Percentiles rank a stretch among this genome's conserved stretches.
Evolutionary conservation across 495 filamentous ascomycete species (phyloP).

Genomic region (Penicillium pulvis): DNA sequence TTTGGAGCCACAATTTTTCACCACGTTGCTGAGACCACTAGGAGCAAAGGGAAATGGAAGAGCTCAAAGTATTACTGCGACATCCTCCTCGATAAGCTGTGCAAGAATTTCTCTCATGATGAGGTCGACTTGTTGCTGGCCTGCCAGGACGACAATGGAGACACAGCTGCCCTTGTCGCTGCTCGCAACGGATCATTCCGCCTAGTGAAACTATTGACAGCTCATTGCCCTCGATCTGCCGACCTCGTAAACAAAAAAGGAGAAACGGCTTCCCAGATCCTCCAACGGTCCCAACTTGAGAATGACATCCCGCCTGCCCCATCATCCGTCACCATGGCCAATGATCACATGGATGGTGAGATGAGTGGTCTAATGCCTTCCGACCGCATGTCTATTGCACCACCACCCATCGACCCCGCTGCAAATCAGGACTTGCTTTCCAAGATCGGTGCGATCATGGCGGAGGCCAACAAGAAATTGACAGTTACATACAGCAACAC

Average conservation of each 20-base stretch:
- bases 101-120: constrained; percentile 63
- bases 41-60: constrained; percentile 73
- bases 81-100: constrained; percentile 80
- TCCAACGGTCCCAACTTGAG: constrained; percentile 41
- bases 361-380: constrained; percentile 22
- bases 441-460: constrained; percentile 47
- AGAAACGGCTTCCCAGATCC: constrained; percentile 74
- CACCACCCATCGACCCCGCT: constrained; percentile 27
- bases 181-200: constrained; percentile 63
- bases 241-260: constrained; percentile 80
- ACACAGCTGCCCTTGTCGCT: constrained; percentile 87
- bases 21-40: constrained; percentile 84
- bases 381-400: constrained; percentile 23
- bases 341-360: constrained; percentile 44
- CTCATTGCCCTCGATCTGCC: constrained; percentile 67
- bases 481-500: constrained; percentile 43
- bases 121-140: constrained; percentile 67
- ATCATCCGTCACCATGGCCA: constrained; percentile 48
- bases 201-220: constrained; percentile 44
- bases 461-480: constrained; percentile 48
- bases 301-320: constrained; percentile 42
- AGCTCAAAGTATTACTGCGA: constrained; percentile 92
- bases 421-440: constrained; percentile 39
- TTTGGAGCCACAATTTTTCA: constrained; percentile 86
- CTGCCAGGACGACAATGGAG: constrained; percentile 81